phyloP scores from a whole-genome alignment of 2,329 filamentous ascomycete genomes.

The Aspergillus melleus region DNA sequence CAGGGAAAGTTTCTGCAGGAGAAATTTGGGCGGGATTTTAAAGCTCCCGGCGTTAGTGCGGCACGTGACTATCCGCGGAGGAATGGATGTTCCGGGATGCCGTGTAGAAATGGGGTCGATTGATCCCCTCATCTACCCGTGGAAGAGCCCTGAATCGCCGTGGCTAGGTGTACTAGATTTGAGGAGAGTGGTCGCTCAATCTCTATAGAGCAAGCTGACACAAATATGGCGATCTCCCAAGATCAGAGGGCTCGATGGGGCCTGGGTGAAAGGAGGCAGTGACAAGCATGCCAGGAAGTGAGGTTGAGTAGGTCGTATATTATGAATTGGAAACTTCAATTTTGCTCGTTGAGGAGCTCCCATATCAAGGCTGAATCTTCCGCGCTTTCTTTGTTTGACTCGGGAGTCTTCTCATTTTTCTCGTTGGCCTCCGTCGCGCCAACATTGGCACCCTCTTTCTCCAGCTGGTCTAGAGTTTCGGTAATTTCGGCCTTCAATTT shows the following conservation, averaged over 20 bases:
- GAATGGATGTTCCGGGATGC: conserved; percentile 11
- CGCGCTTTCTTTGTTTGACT: conserved; percentile 18
- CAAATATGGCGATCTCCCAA: background rate
- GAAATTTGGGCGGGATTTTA: conserved; percentile 19
- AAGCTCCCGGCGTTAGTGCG: conserved; percentile 19
- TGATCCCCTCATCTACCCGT: background rate
- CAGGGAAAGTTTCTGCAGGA: conserved; percentile 1
- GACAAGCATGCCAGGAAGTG: too few relatives aligned
- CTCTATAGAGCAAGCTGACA: too few relatives aligned
- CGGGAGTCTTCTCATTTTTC: conserved; percentile 8
- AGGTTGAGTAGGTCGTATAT: background rate
- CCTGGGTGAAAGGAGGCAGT: too few relatives aligned
- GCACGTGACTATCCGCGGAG: conserved; percentile 23
- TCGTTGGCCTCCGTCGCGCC: conserved; percentile 6
- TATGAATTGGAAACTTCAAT: conserved; percentile 12
- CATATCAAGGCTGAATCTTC: conserved; percentile 39
- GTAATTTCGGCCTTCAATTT: conserved; percentile 69
- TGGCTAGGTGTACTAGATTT: background rate
- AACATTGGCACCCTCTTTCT: conserved; percentile 29
- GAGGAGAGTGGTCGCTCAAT: too few relatives aligned
- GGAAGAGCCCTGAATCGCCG: too few relatives aligned
- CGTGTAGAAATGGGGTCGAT: background rate
- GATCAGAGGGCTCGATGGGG: background rate
- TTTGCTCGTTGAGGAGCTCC: conserved; percentile 40
- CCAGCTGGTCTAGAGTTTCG: conserved; percentile 36